Base-by-base conservation (phyloP, 306 rosid genomes). In the Datisca glomerata region DNA sequence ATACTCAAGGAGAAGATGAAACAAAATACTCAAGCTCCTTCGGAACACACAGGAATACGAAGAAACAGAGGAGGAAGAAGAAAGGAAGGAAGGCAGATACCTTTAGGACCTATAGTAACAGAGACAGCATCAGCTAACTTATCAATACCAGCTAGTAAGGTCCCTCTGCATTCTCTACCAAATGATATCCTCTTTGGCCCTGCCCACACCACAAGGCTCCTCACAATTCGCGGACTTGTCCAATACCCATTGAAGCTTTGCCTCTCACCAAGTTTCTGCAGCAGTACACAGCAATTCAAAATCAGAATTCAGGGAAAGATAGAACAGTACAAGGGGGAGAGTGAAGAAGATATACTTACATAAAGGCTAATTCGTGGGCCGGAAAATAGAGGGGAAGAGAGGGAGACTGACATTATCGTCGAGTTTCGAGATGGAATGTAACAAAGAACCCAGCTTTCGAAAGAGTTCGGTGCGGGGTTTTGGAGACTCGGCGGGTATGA, bases 91-190 rank as follows among this genome's bases (percentile, higher is more conserved):
- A 48, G 3, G 5, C 46, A 57, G 3, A 52, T 17, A 86, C 97
- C 97, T 83, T 60, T 82, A 45, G 97, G 97, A 54, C 97, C 97
- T 21, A 87, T 47, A 22, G 97, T 87, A n/a, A 87, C 71, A 53
- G 94, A 83, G 21, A 87, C 97, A 38, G 94, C 97, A 63, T 82
- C 93, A 13, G 94, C 94, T 24, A 83, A 82, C 70, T 87, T 83
- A 68, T 87, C 97, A 49, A 87, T 83, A 17, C 97, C 97, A 18
- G 47, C 43, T 57, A 57, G 94, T 27, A 87, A 57, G 23, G 71
- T 72, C 24, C 72, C 60, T 32, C 93, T 71, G 57, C 93, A 76
- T 37, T 79, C 97, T 57, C 49, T 67, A 27, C 80, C 94, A 44
- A 79, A 74, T 4, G 68, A 72, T 28, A 87, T 67, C 69, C 32